phyloP scores from a whole-genome alignment of 2,329 filamentous ascomycete species.

The Fusarium dimerum region DNA sequence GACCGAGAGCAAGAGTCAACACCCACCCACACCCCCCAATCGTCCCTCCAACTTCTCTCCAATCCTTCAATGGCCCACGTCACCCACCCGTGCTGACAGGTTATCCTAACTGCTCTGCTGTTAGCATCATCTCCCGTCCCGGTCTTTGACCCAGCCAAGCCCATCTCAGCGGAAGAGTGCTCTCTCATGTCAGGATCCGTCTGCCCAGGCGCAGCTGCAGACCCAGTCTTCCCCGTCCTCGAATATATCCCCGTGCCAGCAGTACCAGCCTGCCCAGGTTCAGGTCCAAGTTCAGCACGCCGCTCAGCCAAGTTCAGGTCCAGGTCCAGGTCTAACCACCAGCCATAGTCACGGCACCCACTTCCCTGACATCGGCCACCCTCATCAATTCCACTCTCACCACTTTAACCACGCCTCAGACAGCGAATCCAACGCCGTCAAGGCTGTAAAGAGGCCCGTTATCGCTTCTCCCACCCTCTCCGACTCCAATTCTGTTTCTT shows the following conservation, averaged over 20 bases:
- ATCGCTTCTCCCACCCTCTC: conserved; percentile 21
- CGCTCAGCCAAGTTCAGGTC: conserved; percentile 8
- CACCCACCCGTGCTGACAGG: conserved; percentile 30
- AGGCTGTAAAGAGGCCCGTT: conserved; percentile 22
- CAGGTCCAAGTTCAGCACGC: conserved; percentile 9
- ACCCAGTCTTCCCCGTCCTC: conserved; percentile 13
- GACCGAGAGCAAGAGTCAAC: no score
- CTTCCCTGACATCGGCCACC: conserved; percentile 7
- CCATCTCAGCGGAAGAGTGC: neutral
- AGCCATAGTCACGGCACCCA: neutral
- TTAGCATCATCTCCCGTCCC: conserved; percentile 23
- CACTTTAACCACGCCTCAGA: conserved; percentile 15
- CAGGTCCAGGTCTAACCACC: conserved; percentile 5
- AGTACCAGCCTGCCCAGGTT: neutral
- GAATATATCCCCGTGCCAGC: neutral
- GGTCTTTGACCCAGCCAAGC: conserved; percentile 6
- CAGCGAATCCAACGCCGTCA: conserved; percentile 20
- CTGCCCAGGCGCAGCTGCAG: conserved; percentile 2
- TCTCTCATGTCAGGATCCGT: neutral
- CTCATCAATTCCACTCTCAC: conserved; percentile 22
- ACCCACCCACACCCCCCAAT: no score
- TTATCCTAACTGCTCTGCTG: conserved; percentile 13
- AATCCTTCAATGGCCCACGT: conserved; percentile 29
- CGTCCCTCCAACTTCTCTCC: conserved; percentile 2
- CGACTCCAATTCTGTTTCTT: conserved; percentile 22